Percentiles rank a stretch among this genome's conserved stretches.
phyloP scores from a whole-genome alignment of 2,329 filamentous ascomycete genomes.

The Aspergillus quadricinctus region DNA sequence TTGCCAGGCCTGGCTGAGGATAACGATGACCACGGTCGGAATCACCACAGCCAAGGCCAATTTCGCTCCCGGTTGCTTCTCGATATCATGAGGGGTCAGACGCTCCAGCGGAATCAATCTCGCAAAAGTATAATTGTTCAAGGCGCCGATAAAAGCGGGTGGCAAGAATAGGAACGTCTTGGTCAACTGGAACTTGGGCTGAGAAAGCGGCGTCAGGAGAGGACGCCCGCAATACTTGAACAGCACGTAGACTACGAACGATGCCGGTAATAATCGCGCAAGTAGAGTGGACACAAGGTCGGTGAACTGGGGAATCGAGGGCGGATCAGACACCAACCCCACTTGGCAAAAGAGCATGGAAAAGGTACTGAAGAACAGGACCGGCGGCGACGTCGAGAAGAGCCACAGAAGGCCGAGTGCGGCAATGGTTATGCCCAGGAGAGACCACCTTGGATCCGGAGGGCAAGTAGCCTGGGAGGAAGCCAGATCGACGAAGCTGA shows the following conservation, averaged over 20 bases:
- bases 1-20: constrained; percentile 73
- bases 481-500: constrained; percentile 65
- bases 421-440: constrained; percentile 74
- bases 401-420: constrained; percentile 76
- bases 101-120: constrained; percentile 83
- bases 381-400: constrained; percentile 70
- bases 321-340: constrained; percentile 83
- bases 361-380: constrained; percentile 84
- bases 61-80: constrained; percentile 83
- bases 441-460: constrained; percentile 75
- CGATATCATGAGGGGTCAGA: constrained; percentile 83
- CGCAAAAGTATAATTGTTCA: constrained; percentile 94
- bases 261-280: constrained; percentile 78
- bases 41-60: constrained; percentile 76
- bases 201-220: constrained; percentile 65
- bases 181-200: constrained; percentile 62
- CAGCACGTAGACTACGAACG: constrained; percentile 82
- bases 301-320: constrained; percentile 62
- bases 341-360: constrained; percentile 83
- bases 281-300: constrained; percentile 72
- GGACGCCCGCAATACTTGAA: constrained; percentile 77
- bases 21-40: constrained; percentile 62
- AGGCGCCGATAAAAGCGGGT: constrained; percentile 80
- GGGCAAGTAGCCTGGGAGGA: constrained; percentile 57
- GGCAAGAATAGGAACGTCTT: constrained; percentile 90